A percentile compares a stretch with the other conserved stretches of the same genome.
phyloP scores from a whole-genome alignment of 495 filamentous ascomycete species.

The Xylaria venustula region DNA sequence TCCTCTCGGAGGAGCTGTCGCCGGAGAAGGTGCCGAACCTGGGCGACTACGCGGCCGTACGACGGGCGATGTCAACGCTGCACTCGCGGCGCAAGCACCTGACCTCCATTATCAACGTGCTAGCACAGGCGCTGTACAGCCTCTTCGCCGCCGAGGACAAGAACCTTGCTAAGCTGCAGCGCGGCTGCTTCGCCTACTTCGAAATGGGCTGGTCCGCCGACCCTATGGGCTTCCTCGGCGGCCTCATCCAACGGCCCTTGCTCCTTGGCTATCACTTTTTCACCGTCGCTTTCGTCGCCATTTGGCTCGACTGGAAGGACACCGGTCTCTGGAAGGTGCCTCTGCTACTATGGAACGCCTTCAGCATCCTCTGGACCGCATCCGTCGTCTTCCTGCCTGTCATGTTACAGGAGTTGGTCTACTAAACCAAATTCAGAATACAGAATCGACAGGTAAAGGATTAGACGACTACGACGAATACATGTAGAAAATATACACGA shows the following conservation, averaged over 20 bases:
- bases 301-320: conserved; percentile 69
- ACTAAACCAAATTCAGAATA: background rate
- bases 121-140: conserved; percentile 85
- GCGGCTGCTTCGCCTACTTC: conserved; percentile 93
- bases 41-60: conserved; percentile 61
- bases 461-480: background rate
- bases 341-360: conserved; percentile 55
- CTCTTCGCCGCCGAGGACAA: conserved; percentile 85
- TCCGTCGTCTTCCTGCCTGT: conserved; percentile 88
- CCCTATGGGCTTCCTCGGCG: conserved; percentile 80
- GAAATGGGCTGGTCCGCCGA: conserved; percentile 71
- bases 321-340: conserved; percentile 59
- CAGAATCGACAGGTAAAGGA: background rate
- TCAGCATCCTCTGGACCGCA: conserved; percentile 79
- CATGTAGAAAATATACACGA: background rate
- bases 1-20: conserved; percentile 68
- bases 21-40: conserved; percentile 66
- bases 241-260: conserved; percentile 72
- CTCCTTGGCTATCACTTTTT: conserved; percentile 93
- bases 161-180: conserved; percentile 76
- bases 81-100: conserved; percentile 84
- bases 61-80: conserved; percentile 69
- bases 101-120: conserved; percentile 89
- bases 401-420: conserved; percentile 59
- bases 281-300: conserved; percentile 81